A percentile compares a stretch with the other conserved stretches of the same genome.
Evolutionary conservation across 2,329 filamentous ascomycete species (phyloP).

Genomic region (Paracorniculantispora psalliotae): DNA sequence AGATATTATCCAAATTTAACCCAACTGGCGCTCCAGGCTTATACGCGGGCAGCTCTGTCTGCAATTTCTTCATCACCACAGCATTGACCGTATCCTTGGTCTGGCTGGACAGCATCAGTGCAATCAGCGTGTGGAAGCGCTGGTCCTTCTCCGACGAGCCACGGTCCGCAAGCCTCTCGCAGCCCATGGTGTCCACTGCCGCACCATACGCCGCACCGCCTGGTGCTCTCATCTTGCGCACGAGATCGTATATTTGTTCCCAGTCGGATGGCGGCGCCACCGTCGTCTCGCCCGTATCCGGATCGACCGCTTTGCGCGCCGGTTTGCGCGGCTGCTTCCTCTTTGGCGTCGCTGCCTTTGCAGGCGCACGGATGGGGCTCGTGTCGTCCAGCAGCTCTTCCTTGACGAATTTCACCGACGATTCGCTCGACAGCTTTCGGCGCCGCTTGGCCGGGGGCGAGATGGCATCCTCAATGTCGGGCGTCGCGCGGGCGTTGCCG

Average conservation of each 20-base stretch:
- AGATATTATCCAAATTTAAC: conserved; percentile 71
- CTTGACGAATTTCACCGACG: conserved; percentile 18
- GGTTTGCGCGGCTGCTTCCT: conserved; percentile 37
- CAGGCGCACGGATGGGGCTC: conserved; percentile 17
- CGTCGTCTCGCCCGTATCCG: conserved; percentile 34
- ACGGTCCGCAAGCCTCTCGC: conserved; percentile 64
- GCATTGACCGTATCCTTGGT: conserved; percentile 91
- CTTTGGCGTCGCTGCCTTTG: conserved; percentile 36
- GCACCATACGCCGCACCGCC: conserved; percentile 61
- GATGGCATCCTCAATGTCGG: conserved; percentile 56
- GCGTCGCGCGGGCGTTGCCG: conserved; percentile 21
- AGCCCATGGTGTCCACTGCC: conserved; percentile 97
- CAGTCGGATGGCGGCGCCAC: conserved; percentile 69
- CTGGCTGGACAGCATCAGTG: conserved; percentile 87
- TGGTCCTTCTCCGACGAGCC: conserved; percentile 49
- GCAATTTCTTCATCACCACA: conserved; percentile 72
- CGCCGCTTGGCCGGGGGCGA: conserved; percentile 28
- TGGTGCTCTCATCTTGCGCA: conserved; percentile 67
- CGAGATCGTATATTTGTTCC: conserved; percentile 73
- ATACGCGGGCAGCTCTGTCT: conserved; percentile 62
- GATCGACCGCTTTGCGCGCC: conserved; percentile 39
- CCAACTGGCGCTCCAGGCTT: conserved; percentile 40
- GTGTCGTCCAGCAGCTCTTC: conserved; percentile 10
- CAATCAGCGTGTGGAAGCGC: conserved; percentile 80
- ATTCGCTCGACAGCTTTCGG: conserved; percentile 21